These are phyloP conservation scores for Limnomonas spitsbergensis DNA, from an alignment of 139 green algal species.

Conservation along the genomic window DNA sequence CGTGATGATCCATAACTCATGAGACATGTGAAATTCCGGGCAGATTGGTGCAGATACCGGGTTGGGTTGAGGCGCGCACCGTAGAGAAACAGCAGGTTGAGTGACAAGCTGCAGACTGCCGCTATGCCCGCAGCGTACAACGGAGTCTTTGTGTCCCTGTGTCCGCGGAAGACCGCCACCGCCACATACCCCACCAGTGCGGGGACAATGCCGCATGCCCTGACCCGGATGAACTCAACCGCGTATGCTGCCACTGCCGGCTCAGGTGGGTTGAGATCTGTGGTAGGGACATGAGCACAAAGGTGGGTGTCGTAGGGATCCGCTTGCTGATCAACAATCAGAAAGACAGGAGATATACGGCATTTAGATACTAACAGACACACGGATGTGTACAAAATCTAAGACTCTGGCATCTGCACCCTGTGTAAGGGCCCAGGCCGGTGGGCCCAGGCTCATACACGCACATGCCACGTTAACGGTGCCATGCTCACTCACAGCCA, in stretches of 20 bases:
- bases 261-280: conserved; percentile 37
- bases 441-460: neutral
- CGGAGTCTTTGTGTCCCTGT: conserved; percentile 62
- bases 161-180: conserved; percentile 51
- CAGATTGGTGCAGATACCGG: too few species aligned
- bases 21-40: too few species aligned
- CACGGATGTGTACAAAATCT: too few species aligned
- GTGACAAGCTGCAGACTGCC: conserved; percentile 20
- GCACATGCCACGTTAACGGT: neutral
- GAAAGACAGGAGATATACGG: neutral
- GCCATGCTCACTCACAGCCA: conserved; percentile 11
- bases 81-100: conserved; percentile 43
- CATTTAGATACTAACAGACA: too few species aligned
- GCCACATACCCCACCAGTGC: conserved; percentile 57
- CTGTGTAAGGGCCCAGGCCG: neutral
- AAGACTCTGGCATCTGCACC: neutral
- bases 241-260: conserved; percentile 38
- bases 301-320: neutral
- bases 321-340: neutral
- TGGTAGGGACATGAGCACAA: neutral
- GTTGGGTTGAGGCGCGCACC: too few species aligned
- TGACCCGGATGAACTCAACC: conserved; percentile 46
- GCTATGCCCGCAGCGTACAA: conserved; percentile 32
- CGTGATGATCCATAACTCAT: too few species aligned
- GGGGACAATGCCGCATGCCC: conserved; percentile 33